Evolutionary conservation across 768 basidiomycete species (phyloP), one percentile per base, ranked within the genome.

Genomic region (Termitomyces sp.): DNA sequence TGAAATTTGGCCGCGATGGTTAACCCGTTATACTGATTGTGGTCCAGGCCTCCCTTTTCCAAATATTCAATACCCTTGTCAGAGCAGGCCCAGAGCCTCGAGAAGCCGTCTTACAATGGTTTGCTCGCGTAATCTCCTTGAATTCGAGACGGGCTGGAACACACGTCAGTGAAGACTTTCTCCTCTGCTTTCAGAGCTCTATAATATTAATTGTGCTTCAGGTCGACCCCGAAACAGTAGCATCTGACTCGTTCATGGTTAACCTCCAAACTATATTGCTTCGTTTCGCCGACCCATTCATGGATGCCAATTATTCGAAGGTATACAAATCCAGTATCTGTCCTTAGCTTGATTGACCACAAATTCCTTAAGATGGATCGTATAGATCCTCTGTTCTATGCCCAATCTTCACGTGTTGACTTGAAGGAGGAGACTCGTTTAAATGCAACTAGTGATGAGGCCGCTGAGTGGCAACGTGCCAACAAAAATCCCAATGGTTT

Each of bases 61-160:
- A 87, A 65, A 82, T 94, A 44, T 90, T 94, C 70, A 92, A 96
- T 66, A 73, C 86, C 3, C 76, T 98, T n/a, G 86, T 98, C 31
- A 84, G 96, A 39, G 84, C 91, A 3, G 89, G 88, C 0, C 71
- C 91, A 0, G 83, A 84, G 46, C 76, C 89, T 0, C 79, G 92
- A 51, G 94, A 97, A 70, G 86, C 83, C 3, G 88, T 94, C 7
- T 69, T 99, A 39, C 77, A 83, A 53, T 95, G 89, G 68, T 92
- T 98, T 61, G 82, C 90, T 10, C 76, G 81, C 3, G 84, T 86
- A 5, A 71, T 94, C 32, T 76, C 78, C 15, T 68, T 94, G 58
- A 99, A 99, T 65, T 75, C 78, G 27, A 94, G 84, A 67, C 84
- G 97, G 48, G 84, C 91, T 3, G 97, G 95, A n/a, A 89, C 93